Evolutionary conservation across 768 basidiomycete species (phyloP), one percentile per base, ranked within the genome.

Genomic region (Termitomyces sp.): DNA sequence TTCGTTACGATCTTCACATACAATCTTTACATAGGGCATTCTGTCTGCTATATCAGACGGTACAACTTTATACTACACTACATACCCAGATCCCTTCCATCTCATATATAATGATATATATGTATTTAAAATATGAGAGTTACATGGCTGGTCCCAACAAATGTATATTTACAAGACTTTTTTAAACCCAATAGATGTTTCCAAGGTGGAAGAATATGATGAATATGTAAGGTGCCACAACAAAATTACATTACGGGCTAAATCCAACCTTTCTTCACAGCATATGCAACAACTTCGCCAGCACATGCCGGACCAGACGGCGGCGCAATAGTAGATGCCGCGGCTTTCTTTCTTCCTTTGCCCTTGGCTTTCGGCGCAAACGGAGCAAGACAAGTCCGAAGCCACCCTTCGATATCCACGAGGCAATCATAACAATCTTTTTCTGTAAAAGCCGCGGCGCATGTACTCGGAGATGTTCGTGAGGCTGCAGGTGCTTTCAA

Each of bases 401-500:
- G 69, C 70, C 86, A 73, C 35, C 64, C 69, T 64, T 91, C 87
- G 57, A 89, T 73, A 64, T 89, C 85, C 19, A 82, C 60, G 44
- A 92, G 76, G 63, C 83, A 84, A 49, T 83, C 78, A 60, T 88
- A 86, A 66, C 88, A 90, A 50, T 84, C 81, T 54, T 74, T 80
- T 63, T 91, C 89, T 2, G 78, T 78, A 67, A 81, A 88, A 0
- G 74, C 73, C 28, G 70, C 65, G 15, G 62, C 30, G 6, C 63
- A 65, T 55, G 72, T 72, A 28, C 60, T 75, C 66, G 59, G 54
- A 38, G 54, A 51, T 26, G 75, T 81, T 40, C 78, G 73, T 52
- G 74, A 68, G 15, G 58, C 65, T 19, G 71, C 58, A 1, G 89
- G 85, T 38, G 76, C 71, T 60, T 81, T 84, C 30, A 95, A 72